A percentile compares a stretch with the other conserved stretches of the same genome.
Evolutionary conservation across 805 yeast species (phyloP).

Genomic region (Komagataella mondaviorum): DNA sequence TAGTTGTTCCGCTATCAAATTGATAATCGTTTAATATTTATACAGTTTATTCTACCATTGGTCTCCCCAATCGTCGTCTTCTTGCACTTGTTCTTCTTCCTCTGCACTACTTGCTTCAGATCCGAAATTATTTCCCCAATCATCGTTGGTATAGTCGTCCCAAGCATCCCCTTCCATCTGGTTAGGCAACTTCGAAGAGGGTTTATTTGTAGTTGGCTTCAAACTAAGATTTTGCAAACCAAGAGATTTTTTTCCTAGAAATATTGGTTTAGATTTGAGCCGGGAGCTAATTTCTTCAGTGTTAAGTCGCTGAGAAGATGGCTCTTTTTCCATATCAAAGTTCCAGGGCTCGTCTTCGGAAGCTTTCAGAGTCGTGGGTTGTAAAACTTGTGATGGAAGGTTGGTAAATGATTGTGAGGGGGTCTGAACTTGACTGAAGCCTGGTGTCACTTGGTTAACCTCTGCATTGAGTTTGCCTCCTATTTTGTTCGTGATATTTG

Average conservation of each 20-base stretch:
- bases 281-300: neutral
- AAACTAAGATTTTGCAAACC: conserved; percentile 4
- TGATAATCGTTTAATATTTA: neutral
- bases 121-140: conserved; percentile 12
- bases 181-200: neutral
- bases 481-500: conserved; percentile 1
- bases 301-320: neutral
- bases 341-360: neutral
- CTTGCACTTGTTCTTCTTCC: conserved; percentile 3
- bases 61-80: conserved; percentile 31
- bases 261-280: neutral
- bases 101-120: neutral
- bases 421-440: neutral
- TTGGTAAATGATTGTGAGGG: neutral
- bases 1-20: neutral
- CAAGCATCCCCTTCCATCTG: conserved; percentile 8
- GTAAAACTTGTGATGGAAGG: neutral
- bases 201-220: neutral
- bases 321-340: conserved; percentile 2
- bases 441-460: conserved; percentile 2
- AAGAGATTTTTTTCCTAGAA: conserved; percentile 7
- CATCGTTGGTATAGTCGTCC: conserved; percentile 12
- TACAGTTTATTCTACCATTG: conserved; percentile 20
- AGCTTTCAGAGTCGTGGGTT: neutral
- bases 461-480: conserved; percentile 3